phyloP scores from a whole-genome alignment of 257 asterid species.

The Gardenia jasminoides region DNA sequence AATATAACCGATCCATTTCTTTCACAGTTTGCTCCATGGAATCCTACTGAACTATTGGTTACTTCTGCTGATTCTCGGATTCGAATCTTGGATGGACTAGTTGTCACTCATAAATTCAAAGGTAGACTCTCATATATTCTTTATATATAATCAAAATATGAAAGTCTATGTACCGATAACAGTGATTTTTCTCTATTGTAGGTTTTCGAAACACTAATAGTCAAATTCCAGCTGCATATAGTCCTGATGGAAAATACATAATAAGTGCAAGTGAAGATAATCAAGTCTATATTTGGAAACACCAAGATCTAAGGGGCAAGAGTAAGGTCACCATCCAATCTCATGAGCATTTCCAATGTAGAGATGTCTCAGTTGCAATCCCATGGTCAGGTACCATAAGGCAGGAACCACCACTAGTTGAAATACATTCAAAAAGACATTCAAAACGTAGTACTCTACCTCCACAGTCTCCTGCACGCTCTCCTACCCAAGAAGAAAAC shows the following conservation, averaged over 20 bases:
- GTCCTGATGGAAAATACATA: slow-evolving; percentile 66
- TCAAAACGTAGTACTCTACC: slow-evolving; percentile 48
- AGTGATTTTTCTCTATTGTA: slow-evolving; percentile 18
- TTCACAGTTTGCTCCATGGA: slow-evolving; percentile 67
- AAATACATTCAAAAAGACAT: slow-evolving; percentile 67
- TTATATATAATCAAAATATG: background rate
- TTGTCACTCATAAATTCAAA: slow-evolving; percentile 60
- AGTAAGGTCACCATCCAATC: slow-evolving; percentile 35
- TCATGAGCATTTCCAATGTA: slow-evolving; percentile 76
- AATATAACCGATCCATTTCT: background rate
- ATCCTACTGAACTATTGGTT: slow-evolving; percentile 63
- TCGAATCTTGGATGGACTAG: slow-evolving; percentile 63
- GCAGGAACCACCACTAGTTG: slow-evolving; percentile 62
- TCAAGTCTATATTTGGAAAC: slow-evolving; percentile 79
- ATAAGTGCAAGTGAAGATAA: slow-evolving; percentile 89
- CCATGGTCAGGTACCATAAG: slow-evolving; percentile 69
- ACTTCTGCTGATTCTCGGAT: slow-evolving; percentile 85
- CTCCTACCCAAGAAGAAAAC: slow-evolving; percentile 47
- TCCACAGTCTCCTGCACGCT: slow-evolving; percentile 18
- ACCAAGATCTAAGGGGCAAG: slow-evolving; percentile 51
- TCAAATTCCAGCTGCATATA: slow-evolving; percentile 82
- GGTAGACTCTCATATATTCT: slow-evolving; percentile 31
- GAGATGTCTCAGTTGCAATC: slow-evolving; percentile 74
- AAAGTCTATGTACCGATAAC: background rate
- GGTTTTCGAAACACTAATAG: slow-evolving; percentile 81